Evolutionary conservation across 495 filamentous ascomycete genomes (phyloP).

Genomic region (Podospora appendiculata): DNA sequence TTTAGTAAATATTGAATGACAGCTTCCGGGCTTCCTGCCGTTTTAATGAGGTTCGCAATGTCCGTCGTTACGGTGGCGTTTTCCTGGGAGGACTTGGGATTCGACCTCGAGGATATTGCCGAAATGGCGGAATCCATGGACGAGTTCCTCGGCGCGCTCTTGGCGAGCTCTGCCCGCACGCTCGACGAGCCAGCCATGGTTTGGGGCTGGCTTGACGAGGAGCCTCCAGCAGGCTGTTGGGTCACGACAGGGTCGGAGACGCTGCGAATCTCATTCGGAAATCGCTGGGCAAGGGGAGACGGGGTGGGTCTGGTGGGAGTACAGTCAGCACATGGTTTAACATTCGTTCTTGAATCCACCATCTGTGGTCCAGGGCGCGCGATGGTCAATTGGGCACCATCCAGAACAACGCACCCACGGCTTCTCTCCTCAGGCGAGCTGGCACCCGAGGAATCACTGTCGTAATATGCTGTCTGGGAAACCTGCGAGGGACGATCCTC

Average conservation of each 20-base stretch:
- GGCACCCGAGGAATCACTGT: conserved; percentile 28
- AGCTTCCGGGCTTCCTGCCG: conserved; percentile 84
- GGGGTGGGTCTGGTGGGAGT: conserved; percentile 21
- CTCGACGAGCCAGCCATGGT: conserved; percentile 26
- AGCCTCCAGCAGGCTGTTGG: conserved; percentile 30
- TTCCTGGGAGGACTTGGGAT: conserved; percentile 57
- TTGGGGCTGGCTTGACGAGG: conserved; percentile 13
- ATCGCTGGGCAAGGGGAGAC: conserved; percentile 17
- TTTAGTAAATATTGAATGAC: conserved; percentile 82
- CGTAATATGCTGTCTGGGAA: conserved; percentile 24
- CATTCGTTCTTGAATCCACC: conserved; percentile 4
- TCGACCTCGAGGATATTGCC: conserved; percentile 62
- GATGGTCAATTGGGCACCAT: conserved; percentile 1
- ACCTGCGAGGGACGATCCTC: conserved; percentile 14
- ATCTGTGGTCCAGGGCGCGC: conserved; percentile 8
- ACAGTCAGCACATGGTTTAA: conserved; percentile 17
- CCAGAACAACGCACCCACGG: conserved; percentile 23
- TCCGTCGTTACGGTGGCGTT: conserved; percentile 45
- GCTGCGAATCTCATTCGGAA: conserved; percentile 37
- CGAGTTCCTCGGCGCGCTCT: conserved; percentile 60
- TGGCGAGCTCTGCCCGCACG: conserved; percentile 19
- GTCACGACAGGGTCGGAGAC: conserved; percentile 27
- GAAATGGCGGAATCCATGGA: conserved; percentile 96
- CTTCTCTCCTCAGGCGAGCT: conserved; percentile 23
- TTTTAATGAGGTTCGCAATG: conserved; percentile 63